Evolutionary conservation across 1,284 basidiomycete genomes (phyloP).

Genomic region (Malassezia slooffiae): DNA sequence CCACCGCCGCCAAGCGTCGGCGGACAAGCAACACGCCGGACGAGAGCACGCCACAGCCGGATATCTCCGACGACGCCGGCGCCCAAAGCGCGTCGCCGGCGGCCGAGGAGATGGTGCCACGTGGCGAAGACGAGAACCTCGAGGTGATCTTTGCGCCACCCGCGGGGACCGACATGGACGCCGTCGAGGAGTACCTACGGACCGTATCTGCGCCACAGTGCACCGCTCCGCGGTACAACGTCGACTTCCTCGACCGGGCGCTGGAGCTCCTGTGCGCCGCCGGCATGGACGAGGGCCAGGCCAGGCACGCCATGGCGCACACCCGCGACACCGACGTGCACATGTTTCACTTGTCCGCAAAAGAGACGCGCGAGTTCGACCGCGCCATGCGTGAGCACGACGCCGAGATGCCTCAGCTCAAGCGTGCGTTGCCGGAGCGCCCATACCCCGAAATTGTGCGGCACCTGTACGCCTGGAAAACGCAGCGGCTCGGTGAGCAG

Average conservation of each 20-base stretch:
- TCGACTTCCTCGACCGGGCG: constrained; percentile 74
- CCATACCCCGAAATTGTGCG: constrained; percentile 66
- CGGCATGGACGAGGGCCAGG: background rate
- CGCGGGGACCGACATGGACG: constrained; percentile 42
- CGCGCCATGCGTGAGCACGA: constrained; percentile 61
- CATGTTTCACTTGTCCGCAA: constrained; percentile 53
- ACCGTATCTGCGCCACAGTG: constrained; percentile 41
- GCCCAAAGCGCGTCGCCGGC: no score
- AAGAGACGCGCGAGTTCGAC: constrained; percentile 65
- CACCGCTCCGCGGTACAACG: constrained; percentile 52
- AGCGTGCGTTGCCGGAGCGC: constrained; percentile 62
- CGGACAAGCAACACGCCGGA: no score
- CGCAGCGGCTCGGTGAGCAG: constrained; percentile 48
- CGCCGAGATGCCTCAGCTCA: constrained; percentile 65
- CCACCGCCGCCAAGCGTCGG: no score
- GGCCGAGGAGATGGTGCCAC: no score
- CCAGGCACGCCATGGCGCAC: background rate
- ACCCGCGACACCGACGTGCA: constrained; percentile 43
- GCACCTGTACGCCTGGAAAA: constrained; percentile 76
- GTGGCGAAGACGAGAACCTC: constrained; percentile 64
- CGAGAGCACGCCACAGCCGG: no score
- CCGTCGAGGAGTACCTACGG: constrained; percentile 64
- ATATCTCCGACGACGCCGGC: no score
- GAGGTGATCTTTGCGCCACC: constrained; percentile 53
- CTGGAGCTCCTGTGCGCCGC: constrained; percentile 60